phyloP scores from a whole-genome alignment of 768 basidiomycete genomes.

The Boletus bicolor region DNA sequence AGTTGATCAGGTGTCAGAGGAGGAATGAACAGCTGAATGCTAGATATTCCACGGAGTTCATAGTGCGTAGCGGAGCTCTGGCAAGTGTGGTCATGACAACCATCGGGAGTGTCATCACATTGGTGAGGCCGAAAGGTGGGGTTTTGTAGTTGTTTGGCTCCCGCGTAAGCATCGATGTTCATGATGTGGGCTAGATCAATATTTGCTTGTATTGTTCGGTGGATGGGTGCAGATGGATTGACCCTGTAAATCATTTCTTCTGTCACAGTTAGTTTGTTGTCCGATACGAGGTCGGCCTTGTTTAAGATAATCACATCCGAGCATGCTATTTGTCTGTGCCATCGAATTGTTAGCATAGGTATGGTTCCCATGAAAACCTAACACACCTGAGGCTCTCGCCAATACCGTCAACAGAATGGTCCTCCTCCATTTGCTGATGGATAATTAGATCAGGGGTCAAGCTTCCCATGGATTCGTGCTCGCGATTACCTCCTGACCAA shows the following conservation, averaged over 20 bases:
- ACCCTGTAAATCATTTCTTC: constrained; percentile 65
- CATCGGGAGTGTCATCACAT: constrained; percentile 31
- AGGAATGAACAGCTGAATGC: constrained; percentile 69
- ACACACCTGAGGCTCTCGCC: constrained; percentile 79
- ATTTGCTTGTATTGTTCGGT: constrained; percentile 65
- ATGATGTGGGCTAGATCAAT: constrained; percentile 78
- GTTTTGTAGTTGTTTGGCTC: constrained; percentile 34
- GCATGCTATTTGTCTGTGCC: constrained; percentile 83
- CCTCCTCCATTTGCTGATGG: constrained; percentile 81
- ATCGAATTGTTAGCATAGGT: not conserved
- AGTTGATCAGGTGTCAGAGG: constrained; percentile 47
- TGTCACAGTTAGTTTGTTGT: constrained; percentile 42
- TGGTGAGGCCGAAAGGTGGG: constrained; percentile 28
- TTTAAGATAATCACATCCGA: constrained; percentile 92
- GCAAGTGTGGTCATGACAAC: constrained; percentile 32
- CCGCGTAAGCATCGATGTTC: constrained; percentile 75
- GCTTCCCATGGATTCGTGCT: constrained; percentile 32
- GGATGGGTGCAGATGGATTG: constrained; percentile 77
- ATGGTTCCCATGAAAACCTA: not conserved
- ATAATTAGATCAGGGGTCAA: constrained; percentile 1
- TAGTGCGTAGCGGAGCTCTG: constrained; percentile 49
- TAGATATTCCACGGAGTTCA: constrained; percentile 78
- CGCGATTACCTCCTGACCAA: constrained; percentile 55
- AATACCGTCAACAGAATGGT: constrained; percentile 56
- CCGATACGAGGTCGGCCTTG: constrained; percentile 75